Conservation (phyloP, 305 asterid species). For the Coffea humblotiana region DNA sequence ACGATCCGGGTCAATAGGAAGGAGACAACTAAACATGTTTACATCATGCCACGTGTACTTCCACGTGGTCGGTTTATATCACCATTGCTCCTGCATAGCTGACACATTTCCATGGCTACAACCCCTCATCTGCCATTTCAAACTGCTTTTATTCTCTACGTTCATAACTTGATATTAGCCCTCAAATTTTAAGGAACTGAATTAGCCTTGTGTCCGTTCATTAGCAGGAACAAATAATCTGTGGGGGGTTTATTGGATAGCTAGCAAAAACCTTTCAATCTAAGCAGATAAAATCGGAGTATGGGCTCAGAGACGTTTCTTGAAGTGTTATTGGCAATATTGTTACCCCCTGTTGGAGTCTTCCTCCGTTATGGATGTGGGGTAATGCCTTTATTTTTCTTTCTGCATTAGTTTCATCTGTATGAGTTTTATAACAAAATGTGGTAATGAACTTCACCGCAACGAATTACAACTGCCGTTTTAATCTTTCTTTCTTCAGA, state of each 20-base stretch:
- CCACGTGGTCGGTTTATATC: conserved; percentile 23
- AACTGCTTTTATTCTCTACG: background rate
- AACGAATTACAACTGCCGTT: no score
- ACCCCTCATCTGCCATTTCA: background rate
- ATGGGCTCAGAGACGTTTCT: conserved; percentile 87
- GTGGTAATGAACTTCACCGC: background rate
- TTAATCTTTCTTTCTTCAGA: background rate
- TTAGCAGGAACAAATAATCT: background rate
- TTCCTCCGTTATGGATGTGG: conserved; percentile 93
- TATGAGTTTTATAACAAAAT: background rate
- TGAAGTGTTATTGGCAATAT: conserved; percentile 71
- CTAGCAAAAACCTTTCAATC: background rate
- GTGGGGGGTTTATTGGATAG: background rate
- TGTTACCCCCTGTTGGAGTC: conserved; percentile 89
- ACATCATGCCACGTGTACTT: conserved; percentile 16
- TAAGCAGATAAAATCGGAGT: background rate
- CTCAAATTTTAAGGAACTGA: background rate
- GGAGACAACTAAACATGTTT: background rate
- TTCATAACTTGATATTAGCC: background rate
- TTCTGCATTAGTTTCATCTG: background rate
- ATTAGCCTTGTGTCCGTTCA: background rate
- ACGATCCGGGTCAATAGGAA: background rate
- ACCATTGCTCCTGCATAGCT: conserved; percentile 1
- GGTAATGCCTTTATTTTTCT: conserved; percentile 28
- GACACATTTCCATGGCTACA: conserved; percentile 8